Base-by-base conservation (phyloP, 2,329 filamentous ascomycete species). In the Colletotrichum incanum region DNA sequence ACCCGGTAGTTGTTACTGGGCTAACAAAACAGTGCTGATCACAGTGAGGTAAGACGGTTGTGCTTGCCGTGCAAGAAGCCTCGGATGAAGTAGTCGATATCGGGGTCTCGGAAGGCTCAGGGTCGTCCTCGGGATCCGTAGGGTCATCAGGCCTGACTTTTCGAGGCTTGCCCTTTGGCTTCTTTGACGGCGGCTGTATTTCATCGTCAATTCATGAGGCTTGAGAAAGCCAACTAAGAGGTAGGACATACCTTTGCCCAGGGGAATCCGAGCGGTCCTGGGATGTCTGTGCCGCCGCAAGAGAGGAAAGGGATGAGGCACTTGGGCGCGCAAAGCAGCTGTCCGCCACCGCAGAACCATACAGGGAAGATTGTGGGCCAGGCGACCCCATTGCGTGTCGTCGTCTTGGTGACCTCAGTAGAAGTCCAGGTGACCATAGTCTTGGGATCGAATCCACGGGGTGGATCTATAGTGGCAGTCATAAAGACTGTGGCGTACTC, bases 231-330 rank as follows among this genome's bases (percentile, higher is more conserved):
- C 6, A 18, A 16, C 52, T 16, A 9, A 6, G 18, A 14, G 8
- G 12, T 8, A 50, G 45, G 9, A 37, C 76, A 63, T 76, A 82
- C 80, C 80, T 81, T 81, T 67, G 79, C 76, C 77, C 70, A 69
- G 0, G 66, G 60, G 26, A 69, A 69, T 3, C 66, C 66, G 2
- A 58, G 50, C 3, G 66, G 60, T 4, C 66, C 66, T 2, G 66
- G 66, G 14, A 37, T 12, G 16, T 58, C 41, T 11, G 58, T 3
- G 39, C 26, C 49, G 18, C 39, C 43, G 50, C 66, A 69, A 12
- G 37, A 49, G 39, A 69, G 12, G 23, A 69, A 52, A 7, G 66
- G 66, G 9, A 69, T 65, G 16, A 69, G 54, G 41, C 66, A 69
- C 9, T n/a, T 26, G 11, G 60, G 60, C 18, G 63, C 7, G 41